Evolutionary conservation across 139 green algal genomes (phyloP), one percentile per base, ranked within the genome.

Genomic region (Closterium sp.): DNA sequence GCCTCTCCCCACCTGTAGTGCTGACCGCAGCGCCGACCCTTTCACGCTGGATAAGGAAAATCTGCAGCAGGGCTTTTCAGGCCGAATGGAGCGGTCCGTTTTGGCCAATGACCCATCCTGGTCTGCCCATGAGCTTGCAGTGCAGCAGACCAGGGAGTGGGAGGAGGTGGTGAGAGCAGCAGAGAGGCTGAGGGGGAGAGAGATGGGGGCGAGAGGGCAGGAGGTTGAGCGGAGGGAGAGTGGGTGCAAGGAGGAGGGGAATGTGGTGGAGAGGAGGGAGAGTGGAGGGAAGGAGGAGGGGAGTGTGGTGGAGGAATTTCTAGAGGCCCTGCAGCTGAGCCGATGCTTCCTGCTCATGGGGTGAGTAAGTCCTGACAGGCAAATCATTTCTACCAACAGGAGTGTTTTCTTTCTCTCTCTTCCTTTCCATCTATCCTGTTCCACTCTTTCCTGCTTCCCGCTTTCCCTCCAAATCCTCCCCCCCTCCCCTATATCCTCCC

Each of bases 311-410:
- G 55, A 92, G 31, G 90, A 92, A 84, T 33, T 92, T 81, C 55
- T 92, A 33, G 90, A 92, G 31, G 90, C 90, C 23, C 30, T 92
- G 90, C 81, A 35, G 33, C 33, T 92, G 32, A 90, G 84, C 84
- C 84, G 90, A 8, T 92, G 90, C 84, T 84, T 92, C 33, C 85
- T 92, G 23, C 21, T 92, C 55, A 90, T 91, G 90, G 84, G 90
- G 84, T 91, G 30, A 31, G 55, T 76, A n/a, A n/a, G n/a, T n/a
- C n/a, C n/a, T n/a, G n/a, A n/a, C n/a, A n/a, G n/a, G n/a, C n/a
- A n/a, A n/a, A n/a, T n/a, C n/a, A n/a, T n/a, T n/a, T n/a, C n/a
- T n/a, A n/a, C n/a, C n/a, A n/a, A n/a, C n/a, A n/a, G n/a, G n/a
- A n/a, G n/a, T n/a, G n/a, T n/a, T n/a, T 76, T 76, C 5, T 76